Conservation (phyloP, 2,329 filamentous ascomycete species). For the Fusarium mexicanum region DNA sequence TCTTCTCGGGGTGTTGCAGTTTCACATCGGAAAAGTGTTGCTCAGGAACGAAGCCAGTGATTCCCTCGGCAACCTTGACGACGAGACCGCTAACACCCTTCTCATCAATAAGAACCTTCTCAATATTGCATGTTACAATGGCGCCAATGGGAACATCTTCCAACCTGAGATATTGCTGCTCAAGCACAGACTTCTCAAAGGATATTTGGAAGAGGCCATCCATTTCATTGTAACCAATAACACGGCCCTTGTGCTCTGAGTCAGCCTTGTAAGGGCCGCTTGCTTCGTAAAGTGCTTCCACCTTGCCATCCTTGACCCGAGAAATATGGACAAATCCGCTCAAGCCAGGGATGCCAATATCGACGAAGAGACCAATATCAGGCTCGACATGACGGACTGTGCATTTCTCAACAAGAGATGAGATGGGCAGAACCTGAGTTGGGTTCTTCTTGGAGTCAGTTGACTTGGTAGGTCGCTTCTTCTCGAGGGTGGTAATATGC, state of each 20-base stretch:
- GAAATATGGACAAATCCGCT: conserved; percentile 96
- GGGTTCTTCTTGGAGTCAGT: conserved; percentile 58
- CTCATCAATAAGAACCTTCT: conserved; percentile 82
- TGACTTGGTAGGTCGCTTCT: conserved; percentile 51
- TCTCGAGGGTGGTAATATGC: conserved; percentile 75
- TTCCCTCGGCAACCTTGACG: conserved; percentile 84
- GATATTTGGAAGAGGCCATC: conserved; percentile 89
- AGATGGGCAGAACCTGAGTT: conserved; percentile 71
- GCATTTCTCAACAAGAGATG: conserved; percentile 79
- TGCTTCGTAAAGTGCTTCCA: conserved; percentile 81
- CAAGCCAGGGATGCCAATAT: conserved; percentile 70
- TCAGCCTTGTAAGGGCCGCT: conserved; percentile 82
- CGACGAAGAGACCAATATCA: conserved; percentile 82
- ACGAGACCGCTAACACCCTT: conserved; percentile 84
- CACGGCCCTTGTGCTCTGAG: conserved; percentile 80
- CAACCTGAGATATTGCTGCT: conserved; percentile 89
- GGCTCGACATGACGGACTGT: conserved; percentile 83
- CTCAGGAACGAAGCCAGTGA: conserved; percentile 88
- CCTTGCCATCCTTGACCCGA: conserved; percentile 86
- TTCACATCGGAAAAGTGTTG: conserved; percentile 89
- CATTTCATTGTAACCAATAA: conserved; percentile 86
- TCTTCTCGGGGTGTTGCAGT: conserved; percentile 93
- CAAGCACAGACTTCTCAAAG: conserved; percentile 81
- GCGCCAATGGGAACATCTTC: conserved; percentile 88
- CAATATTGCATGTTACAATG: conserved; percentile 82